Base-by-base conservation (phyloP, 106 monocot genomes). In the Triglochin maritima region DNA sequence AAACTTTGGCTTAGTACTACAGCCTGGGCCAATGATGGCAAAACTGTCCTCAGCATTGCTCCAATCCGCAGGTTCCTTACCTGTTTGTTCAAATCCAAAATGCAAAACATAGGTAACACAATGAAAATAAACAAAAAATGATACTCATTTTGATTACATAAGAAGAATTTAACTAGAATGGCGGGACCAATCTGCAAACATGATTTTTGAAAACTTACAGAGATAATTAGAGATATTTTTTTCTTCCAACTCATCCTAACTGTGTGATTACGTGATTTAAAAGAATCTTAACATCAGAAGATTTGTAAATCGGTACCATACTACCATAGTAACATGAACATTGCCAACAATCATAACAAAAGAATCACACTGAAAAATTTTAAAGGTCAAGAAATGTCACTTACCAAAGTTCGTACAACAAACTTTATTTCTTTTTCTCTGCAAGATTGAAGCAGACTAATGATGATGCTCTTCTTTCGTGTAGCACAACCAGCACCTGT, bases 361-460 rank as follows among this genome's bases (percentile, higher is more conserved):
- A 60, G 17, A 42, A 29, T 6, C 3, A 60, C 43, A 60, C 6
- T 60, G 60, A 60, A 9, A 17, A 9, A 60, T 16, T 17, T 53
- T 53, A 53, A 53, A 60, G 9, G 16, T 7, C 9, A 17, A 17
- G 15, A 29, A 60, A 16, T 17, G n/a, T 65, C 7, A 49, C 82
- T 87, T 66, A 94, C 90, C 81, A 95, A 80, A 47, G 87, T 87
- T 57, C 95, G 79, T 69, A 95, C 85, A 69, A 87, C 77, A 80
- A 90, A 95, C 75, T 94, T 94, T 71, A 90, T 87, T 77, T 94
- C 94, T 79, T 79, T 87, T 84, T 90, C 94, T 85, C 94, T 87
- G 73, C 94, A 94, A 42, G 83, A 87, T n/a, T 79, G 71, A 77
- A 94, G 82, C 61, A 94, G 79, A 67, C 68, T 75, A 44, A 87